Conservation (phyloP, 2,329 filamentous ascomycete species). For the Penicillium sp. region DNA sequence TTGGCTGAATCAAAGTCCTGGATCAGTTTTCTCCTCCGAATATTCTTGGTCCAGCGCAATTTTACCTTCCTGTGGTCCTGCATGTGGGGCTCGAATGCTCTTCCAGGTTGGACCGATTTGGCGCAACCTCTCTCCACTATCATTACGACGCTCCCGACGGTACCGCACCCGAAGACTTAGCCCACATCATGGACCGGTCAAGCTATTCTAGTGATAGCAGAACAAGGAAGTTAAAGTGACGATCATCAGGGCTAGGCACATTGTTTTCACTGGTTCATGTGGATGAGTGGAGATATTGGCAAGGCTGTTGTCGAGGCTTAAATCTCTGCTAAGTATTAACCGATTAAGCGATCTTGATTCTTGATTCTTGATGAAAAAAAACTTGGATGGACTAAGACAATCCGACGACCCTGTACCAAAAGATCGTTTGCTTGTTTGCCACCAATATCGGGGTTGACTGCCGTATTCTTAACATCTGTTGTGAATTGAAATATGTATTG, state of each 20-base stretch:
- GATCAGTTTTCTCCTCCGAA: not conserved
- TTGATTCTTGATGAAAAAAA: not conserved
- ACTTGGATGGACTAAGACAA: not conserved
- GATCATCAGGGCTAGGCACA: not conserved
- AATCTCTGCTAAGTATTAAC: conserved; percentile 12
- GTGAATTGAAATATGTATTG: not conserved
- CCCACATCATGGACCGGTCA: not conserved
- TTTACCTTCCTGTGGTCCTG: not conserved
- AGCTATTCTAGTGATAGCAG: conserved; percentile 4
- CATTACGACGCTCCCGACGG: conserved; percentile 2
- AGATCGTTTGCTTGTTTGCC: not conserved
- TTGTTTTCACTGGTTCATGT: conserved; percentile 3
- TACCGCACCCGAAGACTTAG: not conserved
- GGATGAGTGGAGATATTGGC: not conserved
- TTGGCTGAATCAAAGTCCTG: not conserved
- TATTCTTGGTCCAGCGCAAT: not conserved
- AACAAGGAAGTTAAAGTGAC: conserved; percentile 4
- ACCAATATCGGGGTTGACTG: not conserved
- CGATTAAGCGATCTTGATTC: conserved; percentile 1
- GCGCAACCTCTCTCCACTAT: conserved; percentile 8
- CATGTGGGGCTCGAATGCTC: not conserved
- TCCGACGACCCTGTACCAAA: not conserved
- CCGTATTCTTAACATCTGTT: not conserved
- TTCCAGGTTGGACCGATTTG: conserved; percentile 1
- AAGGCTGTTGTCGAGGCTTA: conserved; percentile 10